Evolutionary conservation across 306 rosid genomes (phyloP).

Genomic region (Quercus ilex): DNA sequence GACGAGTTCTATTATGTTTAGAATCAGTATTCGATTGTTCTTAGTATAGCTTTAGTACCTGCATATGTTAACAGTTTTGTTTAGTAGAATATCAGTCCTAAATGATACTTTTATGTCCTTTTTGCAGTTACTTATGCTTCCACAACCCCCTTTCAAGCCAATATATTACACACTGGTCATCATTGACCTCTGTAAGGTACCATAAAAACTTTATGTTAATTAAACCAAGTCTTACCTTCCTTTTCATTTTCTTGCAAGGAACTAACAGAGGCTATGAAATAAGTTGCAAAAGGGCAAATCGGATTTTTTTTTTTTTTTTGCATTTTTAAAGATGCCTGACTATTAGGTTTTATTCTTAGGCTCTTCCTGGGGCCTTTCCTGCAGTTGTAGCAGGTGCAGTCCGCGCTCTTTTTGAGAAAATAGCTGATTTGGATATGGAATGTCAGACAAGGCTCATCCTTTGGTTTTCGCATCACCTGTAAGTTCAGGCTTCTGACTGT

Average conservation of each 20-base stretch:
- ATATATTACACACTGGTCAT: conserved; percentile 85
- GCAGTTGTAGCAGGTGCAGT: conserved; percentile 98
- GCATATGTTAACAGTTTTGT: neutral
- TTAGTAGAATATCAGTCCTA: conserved; percentile 1
- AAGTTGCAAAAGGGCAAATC: neutral
- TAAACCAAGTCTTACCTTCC: conserved; percentile 7
- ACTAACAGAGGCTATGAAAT: conserved; percentile 1
- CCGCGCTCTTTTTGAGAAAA: conserved; percentile 90
- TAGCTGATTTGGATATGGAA: conserved; percentile 95
- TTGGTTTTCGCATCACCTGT: conserved; percentile 99
- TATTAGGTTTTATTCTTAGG: conserved; percentile 44
- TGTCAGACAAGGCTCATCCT: conserved; percentile 92
- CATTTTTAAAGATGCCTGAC: conserved; percentile 25
- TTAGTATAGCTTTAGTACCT: neutral
- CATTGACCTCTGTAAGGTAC: conserved; percentile 97
- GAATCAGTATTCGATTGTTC: neutral
- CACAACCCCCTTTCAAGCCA: conserved; percentile 94
- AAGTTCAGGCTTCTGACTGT: conserved; percentile 32
- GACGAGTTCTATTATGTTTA: neutral
- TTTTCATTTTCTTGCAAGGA: conserved; percentile 13
- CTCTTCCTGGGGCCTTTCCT: conserved; percentile 99
- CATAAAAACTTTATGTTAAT: neutral
- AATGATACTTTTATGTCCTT: conserved; percentile 11
- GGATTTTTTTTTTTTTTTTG: neutral
- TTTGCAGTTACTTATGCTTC: conserved; percentile 91